Percentiles rank a stretch among this genome's conserved stretches.
Conservation (phyloP, 106 monocot genomes). For the Dendrobium chrysotoxum region DNA sequence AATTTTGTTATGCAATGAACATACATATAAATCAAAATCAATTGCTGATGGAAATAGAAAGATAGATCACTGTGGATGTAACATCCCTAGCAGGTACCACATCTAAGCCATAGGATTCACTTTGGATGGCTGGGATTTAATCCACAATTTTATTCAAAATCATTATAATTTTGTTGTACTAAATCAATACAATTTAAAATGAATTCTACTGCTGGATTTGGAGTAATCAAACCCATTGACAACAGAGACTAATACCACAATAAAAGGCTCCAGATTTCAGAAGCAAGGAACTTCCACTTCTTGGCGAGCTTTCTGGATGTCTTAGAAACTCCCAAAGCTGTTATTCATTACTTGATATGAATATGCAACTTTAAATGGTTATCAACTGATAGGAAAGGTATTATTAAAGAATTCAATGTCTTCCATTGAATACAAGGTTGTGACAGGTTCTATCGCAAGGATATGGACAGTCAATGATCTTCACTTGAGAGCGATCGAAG, state of each 20-base stretch:
- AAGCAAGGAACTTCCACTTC: slow-evolving; percentile 3
- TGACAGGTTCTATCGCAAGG: slow-evolving; percentile 61
- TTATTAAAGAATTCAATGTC: not conserved
- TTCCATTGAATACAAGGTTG: slow-evolving; percentile 21
- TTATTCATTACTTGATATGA: not conserved
- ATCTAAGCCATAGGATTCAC: not conserved
- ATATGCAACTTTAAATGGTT: not conserved
- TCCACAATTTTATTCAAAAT: not conserved
- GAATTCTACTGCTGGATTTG: not conserved
- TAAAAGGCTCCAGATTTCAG: not conserved
- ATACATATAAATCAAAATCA: not conserved
- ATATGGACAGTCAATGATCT: slow-evolving; percentile 63
- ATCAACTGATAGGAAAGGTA: no score
- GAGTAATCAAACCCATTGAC: not conserved
- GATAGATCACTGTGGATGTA: no score
- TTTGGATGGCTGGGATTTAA: not conserved
- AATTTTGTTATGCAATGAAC: not conserved
- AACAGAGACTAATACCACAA: not conserved
- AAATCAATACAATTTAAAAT: not conserved
- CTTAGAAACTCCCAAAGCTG: not conserved
- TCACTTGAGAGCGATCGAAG: slow-evolving; percentile 36
- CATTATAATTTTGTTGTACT: not conserved
- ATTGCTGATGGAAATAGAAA: no score
- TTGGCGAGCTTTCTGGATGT: not conserved
- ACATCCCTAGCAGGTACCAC: not conserved